Evolutionary conservation across 2,329 filamentous ascomycete genomes (phyloP).

Genomic region (Pseudodiploospora longispora): DNA sequence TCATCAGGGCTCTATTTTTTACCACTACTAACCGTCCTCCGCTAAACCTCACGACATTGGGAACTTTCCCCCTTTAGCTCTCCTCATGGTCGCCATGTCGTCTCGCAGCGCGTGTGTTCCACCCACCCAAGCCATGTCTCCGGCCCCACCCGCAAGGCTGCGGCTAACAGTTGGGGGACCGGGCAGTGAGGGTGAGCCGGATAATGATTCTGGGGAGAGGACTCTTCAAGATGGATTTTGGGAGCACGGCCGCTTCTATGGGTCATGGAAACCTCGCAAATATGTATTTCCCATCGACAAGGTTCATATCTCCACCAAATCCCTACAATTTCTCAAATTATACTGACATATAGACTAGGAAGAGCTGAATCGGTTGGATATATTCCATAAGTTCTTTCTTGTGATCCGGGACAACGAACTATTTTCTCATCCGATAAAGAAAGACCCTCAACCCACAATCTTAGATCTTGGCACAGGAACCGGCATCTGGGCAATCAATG

Average conservation of each 20-base stretch:
- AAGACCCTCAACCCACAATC: slow-evolving; percentile 28
- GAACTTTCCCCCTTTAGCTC: slow-evolving; percentile 8
- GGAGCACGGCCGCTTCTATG: slow-evolving; percentile 65
- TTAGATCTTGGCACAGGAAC: slow-evolving; percentile 76
- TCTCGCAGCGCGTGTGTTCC: slow-evolving; percentile 20
- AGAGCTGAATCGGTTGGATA: slow-evolving; percentile 72
- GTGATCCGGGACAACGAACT: slow-evolving; percentile 47
- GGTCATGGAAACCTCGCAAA: slow-evolving; percentile 57
- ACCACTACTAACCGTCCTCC: no score
- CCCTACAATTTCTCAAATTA: neutral
- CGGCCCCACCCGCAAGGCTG: slow-evolving; percentile 8
- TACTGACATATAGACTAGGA: slow-evolving; percentile 33
- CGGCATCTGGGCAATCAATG: slow-evolving; percentile 84
- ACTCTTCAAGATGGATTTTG: slow-evolving; percentile 22
- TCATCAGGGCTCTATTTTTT: no score
- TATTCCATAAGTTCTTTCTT: slow-evolving; percentile 70
- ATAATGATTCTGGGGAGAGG: slow-evolving; percentile 8
- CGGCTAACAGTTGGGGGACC: slow-evolving; percentile 10
- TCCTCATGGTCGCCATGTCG: slow-evolving; percentile 21
- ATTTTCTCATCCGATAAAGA: slow-evolving; percentile 13
- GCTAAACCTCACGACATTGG: neutral
- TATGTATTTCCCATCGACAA: slow-evolving; percentile 70
- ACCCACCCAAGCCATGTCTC: slow-evolving; percentile 8
- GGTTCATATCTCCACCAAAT: neutral
- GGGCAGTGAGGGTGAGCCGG: slow-evolving; percentile 13